Conservation (phyloP, 192 early-diverging fungal species). For the Coemansia sp. region DNA sequence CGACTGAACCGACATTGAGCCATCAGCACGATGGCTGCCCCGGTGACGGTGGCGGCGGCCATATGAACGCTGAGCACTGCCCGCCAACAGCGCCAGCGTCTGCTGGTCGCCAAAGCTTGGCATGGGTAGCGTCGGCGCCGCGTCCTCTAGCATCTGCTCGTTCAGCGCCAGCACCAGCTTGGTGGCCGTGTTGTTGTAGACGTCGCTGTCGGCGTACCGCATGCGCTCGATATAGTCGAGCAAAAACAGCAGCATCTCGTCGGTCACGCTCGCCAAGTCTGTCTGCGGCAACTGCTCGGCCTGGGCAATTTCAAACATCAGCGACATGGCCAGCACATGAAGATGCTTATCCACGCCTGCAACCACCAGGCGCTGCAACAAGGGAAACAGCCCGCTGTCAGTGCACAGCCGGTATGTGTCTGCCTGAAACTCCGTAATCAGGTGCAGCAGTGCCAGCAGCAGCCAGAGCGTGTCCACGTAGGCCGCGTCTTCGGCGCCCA, state of each 20-base stretch:
- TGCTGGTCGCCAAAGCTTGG: conserved; percentile 7
- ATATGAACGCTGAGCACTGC: conserved; percentile 7
- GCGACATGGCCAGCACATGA: conserved; percentile 48
- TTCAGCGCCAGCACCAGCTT: conserved; percentile 50
- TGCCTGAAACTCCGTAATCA: conserved; percentile 43
- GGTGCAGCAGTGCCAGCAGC: conserved; percentile 39
- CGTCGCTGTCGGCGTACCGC: conserved; percentile 48
- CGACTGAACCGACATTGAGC: conserved; percentile 7
- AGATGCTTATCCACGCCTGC: conserved; percentile 18
- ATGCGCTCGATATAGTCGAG: conserved; percentile 48
- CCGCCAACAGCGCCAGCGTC: conserved; percentile 4
- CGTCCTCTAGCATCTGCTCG: conserved; percentile 28
- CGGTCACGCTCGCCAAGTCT: conserved; percentile 27
- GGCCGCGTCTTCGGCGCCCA: conserved; percentile 1
- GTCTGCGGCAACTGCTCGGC: conserved; percentile 35
- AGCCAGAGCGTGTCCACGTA: conserved; percentile 37
- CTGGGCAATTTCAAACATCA: conserved; percentile 52
- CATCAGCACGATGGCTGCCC: not conserved
- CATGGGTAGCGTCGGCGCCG: not conserved
- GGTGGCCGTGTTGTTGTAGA: conserved; percentile 51
- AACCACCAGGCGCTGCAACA: conserved; percentile 34
- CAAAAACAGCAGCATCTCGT: conserved; percentile 32
- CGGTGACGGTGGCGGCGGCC: not conserved
- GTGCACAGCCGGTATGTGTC: conserved; percentile 41
- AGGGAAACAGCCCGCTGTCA: conserved; percentile 42